These are phyloP conservation scores for Echria macrotheca DNA, from an alignment of 495 filamentous ascomycete species.

Conservation along the genomic window DNA sequence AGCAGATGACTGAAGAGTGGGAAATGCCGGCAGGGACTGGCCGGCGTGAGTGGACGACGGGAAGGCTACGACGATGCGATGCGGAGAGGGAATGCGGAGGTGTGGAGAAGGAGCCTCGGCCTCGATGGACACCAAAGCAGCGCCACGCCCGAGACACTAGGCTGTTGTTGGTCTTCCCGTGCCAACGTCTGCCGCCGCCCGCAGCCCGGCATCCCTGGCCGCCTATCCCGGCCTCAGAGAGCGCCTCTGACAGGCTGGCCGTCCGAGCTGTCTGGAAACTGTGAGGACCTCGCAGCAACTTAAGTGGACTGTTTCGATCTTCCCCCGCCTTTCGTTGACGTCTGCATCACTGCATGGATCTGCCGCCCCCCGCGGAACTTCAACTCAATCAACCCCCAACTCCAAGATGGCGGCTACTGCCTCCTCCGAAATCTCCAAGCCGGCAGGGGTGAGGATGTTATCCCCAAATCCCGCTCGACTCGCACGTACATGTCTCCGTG, in stretches of 20 bases:
- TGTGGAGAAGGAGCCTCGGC: neutral
- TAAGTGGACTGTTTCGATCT: neutral
- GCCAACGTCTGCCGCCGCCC: conserved; percentile 13
- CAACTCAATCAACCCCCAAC: too few species aligned
- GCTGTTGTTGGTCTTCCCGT: neutral
- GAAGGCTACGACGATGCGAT: neutral
- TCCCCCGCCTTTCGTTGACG: conserved; percentile 3
- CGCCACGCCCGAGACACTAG: neutral
- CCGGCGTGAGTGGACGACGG: neutral
- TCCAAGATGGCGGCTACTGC: conserved; percentile 6
- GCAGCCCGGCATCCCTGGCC: conserved; percentile 11
- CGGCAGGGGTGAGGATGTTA: neutral
- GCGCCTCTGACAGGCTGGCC: conserved; percentile 8
- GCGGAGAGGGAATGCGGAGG: conserved; percentile 4
- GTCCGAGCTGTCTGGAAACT: neutral
- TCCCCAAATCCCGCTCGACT: conserved; percentile 1
- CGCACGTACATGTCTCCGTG: neutral
- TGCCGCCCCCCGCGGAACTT: conserved; percentile 10
- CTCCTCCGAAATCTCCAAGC: neutral
- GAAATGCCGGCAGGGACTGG: neutral
- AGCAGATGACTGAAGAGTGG: neutral
- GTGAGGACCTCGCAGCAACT: neutral
- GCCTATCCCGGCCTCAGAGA: conserved; percentile 3
- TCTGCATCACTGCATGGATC: conserved; percentile 3
- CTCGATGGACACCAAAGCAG: too few species aligned